Evolutionary conservation across 345 rosid genomes (phyloP).

Genomic region (Erodium maritimum): DNA sequence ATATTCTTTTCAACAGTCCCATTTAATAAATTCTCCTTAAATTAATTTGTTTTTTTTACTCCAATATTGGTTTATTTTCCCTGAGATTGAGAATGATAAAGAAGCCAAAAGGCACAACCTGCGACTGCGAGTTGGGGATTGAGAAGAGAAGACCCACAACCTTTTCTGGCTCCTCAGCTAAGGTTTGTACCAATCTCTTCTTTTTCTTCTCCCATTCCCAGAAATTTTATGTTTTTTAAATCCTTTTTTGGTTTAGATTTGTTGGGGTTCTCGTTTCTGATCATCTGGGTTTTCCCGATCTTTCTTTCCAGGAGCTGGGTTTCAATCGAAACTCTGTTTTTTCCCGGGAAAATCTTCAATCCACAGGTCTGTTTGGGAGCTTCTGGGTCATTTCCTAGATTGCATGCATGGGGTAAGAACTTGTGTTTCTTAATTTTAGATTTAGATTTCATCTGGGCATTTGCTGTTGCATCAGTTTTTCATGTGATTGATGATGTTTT

Average conservation of each 20-base stretch:
- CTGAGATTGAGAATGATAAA: not conserved
- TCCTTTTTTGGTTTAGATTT: not conserved
- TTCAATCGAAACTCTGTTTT: conserved; percentile 1
- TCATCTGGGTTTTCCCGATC: conserved; percentile 5
- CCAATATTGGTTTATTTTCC: not conserved
- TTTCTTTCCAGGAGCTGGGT: conserved; percentile 15
- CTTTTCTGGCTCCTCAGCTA: not conserved
- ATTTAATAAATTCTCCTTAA: too few species aligned
- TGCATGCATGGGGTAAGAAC: conserved; percentile 71
- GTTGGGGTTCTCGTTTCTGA: not conserved
- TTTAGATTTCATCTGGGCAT: conserved; percentile 3
- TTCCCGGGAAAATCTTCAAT: not conserved
- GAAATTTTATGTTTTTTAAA: too few species aligned
- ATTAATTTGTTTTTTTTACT: not conserved
- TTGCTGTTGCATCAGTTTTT: conserved; percentile 1
- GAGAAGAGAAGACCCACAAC: not conserved
- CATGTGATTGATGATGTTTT: conserved; percentile 4
- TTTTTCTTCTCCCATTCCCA: not conserved
- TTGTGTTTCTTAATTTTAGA: conserved; percentile 11
- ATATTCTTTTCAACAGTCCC: too few species aligned
- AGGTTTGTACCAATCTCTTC: not conserved
- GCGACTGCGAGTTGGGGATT: not conserved
- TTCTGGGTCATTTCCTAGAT: conserved; percentile 11
- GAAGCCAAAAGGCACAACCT: not conserved
- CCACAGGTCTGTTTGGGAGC: conserved; percentile 30